These are phyloP conservation scores for Xylariaceae sp. DNA, from an alignment of 2,329 filamentous ascomycete genomes.

Conservation along the genomic window DNA sequence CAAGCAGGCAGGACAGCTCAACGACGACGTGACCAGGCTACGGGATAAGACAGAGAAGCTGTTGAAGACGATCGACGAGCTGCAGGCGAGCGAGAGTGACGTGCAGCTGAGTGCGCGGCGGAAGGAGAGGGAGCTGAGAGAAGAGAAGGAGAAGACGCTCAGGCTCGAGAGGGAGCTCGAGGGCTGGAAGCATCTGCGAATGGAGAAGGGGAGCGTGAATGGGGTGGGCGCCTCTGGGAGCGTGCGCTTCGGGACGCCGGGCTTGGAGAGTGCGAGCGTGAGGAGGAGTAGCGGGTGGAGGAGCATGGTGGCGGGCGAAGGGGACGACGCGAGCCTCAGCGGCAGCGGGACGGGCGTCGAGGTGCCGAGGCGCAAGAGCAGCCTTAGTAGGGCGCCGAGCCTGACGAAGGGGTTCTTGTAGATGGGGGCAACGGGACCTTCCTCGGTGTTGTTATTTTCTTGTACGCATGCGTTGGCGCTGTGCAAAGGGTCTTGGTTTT, in stretches of 20 bases:
- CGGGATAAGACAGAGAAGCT: constrained; percentile 90
- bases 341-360: constrained; percentile 38
- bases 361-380: constrained; percentile 62
- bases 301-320: constrained; percentile 19
- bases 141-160: constrained; percentile 78
- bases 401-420: constrained; percentile 76
- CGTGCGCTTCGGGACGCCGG: constrained; percentile 22
- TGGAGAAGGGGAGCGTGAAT: constrained; percentile 49
- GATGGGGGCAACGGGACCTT: constrained; percentile 12
- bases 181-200: constrained; percentile 71
- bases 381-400: constrained; percentile 59
- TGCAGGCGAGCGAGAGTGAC: constrained; percentile 80
- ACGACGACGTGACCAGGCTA: constrained; percentile 78
- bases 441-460: background rate
- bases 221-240: constrained; percentile 10
- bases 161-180: constrained; percentile 86
- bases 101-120: constrained; percentile 78
- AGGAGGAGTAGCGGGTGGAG: too few species aligned
- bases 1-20: constrained; percentile 74
- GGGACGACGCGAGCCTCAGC: constrained; percentile 32
- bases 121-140: constrained; percentile 82
- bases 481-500: background rate
- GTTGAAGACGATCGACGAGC: constrained; percentile 85
- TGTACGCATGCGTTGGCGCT: background rate
- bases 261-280: constrained; percentile 12